These are phyloP conservation scores for Oxalis stricta DNA, from an alignment of 441 rosid genomes.

Conservation along the genomic window DNA sequence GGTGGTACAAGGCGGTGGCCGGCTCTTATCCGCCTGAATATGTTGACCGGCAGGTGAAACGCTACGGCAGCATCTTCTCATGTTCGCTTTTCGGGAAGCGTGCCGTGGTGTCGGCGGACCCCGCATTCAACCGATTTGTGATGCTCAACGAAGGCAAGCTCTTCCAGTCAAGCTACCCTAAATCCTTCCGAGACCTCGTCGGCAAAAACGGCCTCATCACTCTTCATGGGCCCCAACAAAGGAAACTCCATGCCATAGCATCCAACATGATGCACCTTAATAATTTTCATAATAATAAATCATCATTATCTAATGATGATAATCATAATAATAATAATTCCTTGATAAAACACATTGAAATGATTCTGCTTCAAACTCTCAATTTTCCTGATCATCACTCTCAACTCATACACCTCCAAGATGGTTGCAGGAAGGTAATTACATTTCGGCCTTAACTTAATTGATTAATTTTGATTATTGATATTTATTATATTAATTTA, in stretches of 20 bases:
- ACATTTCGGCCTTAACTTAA: background rate
- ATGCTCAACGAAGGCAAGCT: conserved; percentile 74
- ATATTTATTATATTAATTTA: background rate
- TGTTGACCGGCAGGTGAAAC: conserved; percentile 45
- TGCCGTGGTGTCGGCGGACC: conserved; percentile 68
- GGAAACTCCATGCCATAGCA: conserved; percentile 65
- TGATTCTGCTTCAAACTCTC: conserved; percentile 36
- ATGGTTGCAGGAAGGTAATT: conserved; percentile 67
- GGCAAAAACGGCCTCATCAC: conserved; percentile 81
- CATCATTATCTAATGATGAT: too few species aligned
- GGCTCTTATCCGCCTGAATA: conserved; percentile 61
- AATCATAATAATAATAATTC: too few species aligned
- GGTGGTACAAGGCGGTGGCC: conserved; percentile 59
- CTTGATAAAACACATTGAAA: conserved; percentile 51
- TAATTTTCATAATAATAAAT: too few species aligned
- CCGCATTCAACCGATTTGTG: conserved; percentile 44
- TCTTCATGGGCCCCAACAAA: conserved; percentile 60
- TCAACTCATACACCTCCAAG: conserved; percentile 55
- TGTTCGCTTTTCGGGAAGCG: conserved; percentile 64
- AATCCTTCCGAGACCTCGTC: conserved; percentile 68
- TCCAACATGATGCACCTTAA: conserved; percentile 64
- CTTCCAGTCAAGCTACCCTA: conserved; percentile 74
- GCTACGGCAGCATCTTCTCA: conserved; percentile 62
- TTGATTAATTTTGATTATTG: too few species aligned
- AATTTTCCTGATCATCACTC: conserved; percentile 22